Conservation (phyloP, 2,329 filamentous ascomycete genomes). For the Ophiostoma ips region DNA sequence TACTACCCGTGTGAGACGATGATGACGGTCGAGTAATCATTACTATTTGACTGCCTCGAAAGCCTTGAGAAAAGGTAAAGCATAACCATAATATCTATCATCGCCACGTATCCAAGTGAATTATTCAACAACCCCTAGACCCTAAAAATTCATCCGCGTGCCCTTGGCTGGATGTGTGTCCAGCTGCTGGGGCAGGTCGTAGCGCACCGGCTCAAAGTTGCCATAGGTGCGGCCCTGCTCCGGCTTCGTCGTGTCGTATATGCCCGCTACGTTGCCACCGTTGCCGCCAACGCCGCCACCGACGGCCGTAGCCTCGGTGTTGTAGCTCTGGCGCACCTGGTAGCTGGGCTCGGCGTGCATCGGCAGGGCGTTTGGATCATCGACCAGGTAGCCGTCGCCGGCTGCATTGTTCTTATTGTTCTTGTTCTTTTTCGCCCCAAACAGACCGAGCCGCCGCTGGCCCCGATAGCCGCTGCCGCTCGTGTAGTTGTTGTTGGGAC, state of each 20-base stretch:
- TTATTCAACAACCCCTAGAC: too few species aligned
- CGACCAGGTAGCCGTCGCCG: constrained; percentile 1
- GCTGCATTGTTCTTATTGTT: not conserved
- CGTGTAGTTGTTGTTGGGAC: constrained; percentile 27
- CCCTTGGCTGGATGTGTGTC: too few species aligned
- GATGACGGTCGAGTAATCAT: too few species aligned
- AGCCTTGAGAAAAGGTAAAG: too few species aligned
- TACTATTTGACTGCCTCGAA: too few species aligned
- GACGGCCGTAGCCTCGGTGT: constrained; percentile 23
- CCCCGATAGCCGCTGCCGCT: constrained; percentile 19
- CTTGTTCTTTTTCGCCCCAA: constrained; percentile 16
- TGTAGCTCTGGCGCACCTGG: constrained; percentile 21
- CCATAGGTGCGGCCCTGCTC: constrained; percentile 1
- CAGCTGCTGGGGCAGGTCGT: constrained; percentile 2
- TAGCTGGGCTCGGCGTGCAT: constrained; percentile 19
- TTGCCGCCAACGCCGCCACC: not conserved
- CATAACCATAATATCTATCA: too few species aligned
- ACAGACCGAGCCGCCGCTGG: constrained; percentile 19
- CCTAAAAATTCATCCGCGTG: too few species aligned
- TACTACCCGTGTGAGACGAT: too few species aligned
- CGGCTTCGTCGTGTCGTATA: not conserved
- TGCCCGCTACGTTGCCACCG: not conserved
- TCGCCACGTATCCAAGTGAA: too few species aligned
- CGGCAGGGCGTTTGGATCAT: constrained; percentile 22
- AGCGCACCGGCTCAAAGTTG: constrained; percentile 1